A percentile compares a stretch with the other conserved stretches of the same genome.
Conservation (phyloP, 768 basidiomycete species). For the Fomitopsis pulvina region DNA sequence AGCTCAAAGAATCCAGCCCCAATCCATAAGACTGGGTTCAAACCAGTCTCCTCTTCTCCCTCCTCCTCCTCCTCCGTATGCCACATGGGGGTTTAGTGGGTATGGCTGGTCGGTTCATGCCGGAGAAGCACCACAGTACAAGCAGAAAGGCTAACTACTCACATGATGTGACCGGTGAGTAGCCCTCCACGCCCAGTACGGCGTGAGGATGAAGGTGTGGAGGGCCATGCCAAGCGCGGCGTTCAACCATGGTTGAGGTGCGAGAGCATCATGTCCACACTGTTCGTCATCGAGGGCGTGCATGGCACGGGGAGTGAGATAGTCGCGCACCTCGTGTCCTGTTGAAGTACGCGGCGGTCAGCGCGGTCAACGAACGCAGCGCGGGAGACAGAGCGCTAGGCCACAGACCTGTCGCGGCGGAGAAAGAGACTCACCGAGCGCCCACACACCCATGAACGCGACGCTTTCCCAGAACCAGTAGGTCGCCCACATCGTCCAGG, state of each 20-base stretch:
- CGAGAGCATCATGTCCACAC: conserved; percentile 47
- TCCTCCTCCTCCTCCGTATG: too few relatives aligned
- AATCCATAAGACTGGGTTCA: too few relatives aligned
- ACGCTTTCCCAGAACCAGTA: conserved; percentile 24
- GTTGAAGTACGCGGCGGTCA: background rate
- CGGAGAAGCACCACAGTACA: background rate
- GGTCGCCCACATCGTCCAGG: conserved; percentile 6
- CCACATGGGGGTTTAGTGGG: background rate
- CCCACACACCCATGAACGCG: conserved; percentile 18
- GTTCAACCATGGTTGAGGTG: conserved; percentile 32
- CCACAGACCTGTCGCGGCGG: too few relatives aligned
- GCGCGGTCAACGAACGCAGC: too few relatives aligned
- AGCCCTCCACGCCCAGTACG: conserved; percentile 19
- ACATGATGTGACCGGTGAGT: conserved; percentile 22
- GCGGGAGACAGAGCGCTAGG: too few relatives aligned
- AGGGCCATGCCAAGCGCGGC: conserved; percentile 32
- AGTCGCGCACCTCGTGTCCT: conserved; percentile 41
- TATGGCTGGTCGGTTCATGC: background rate
- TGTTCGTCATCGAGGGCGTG: conserved; percentile 12
- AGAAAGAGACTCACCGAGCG: conserved; percentile 11
- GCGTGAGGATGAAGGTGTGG: conserved; percentile 31
- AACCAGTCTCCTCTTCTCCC: too few relatives aligned
- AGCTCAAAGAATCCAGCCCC: too few relatives aligned
- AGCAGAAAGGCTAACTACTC: background rate
- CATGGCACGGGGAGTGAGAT: background rate